These are phyloP conservation scores for Raddia distichophylla DNA, from an alignment of 176 grass and related monocot species.

Conservation along the genomic window DNA sequence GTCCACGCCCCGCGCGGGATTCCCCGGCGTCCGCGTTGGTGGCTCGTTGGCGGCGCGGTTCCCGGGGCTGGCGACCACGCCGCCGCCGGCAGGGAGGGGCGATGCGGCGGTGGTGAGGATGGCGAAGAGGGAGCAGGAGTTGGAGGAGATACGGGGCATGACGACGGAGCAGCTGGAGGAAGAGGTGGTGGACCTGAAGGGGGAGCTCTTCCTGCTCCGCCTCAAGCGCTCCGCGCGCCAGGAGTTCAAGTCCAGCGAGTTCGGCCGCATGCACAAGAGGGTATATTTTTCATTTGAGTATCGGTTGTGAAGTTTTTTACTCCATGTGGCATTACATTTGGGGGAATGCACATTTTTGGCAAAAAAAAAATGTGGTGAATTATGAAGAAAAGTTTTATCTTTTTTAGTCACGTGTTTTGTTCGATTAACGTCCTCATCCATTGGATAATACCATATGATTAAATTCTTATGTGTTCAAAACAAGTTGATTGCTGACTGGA, in stretches of 20 bases:
- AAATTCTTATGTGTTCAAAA: neutral
- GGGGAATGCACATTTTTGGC: neutral
- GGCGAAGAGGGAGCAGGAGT: slow-evolving; percentile 85
- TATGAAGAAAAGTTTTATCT: neutral
- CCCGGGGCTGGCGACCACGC: slow-evolving; percentile 28
- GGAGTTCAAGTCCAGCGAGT: slow-evolving; percentile 86
- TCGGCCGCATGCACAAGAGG: slow-evolving; percentile 83
- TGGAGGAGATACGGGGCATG: slow-evolving; percentile 85
- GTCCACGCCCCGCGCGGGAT: slow-evolving; percentile 20
- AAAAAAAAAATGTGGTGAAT: neutral
- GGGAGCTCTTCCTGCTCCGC: slow-evolving; percentile 95
- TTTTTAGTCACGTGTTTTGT: slow-evolving; percentile 20
- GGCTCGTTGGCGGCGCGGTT: slow-evolving; percentile 25
- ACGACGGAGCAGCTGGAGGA: slow-evolving; percentile 73
- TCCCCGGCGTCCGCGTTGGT: slow-evolving; percentile 15
- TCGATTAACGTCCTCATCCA: neutral
- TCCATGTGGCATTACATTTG: neutral
- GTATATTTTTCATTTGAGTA: slow-evolving; percentile 32
- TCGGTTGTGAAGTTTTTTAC: neutral
- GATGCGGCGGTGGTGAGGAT: slow-evolving; percentile 51
- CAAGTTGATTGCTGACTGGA: slow-evolving; percentile 8
- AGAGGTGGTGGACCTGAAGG: slow-evolving; percentile 92
- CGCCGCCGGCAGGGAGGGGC: slow-evolving; percentile 17
- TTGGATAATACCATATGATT: neutral
- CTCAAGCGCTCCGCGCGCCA: slow-evolving; percentile 91